Base-by-base conservation (phyloP, 495 filamentous ascomycete genomes). In the Thozetella sp. region DNA sequence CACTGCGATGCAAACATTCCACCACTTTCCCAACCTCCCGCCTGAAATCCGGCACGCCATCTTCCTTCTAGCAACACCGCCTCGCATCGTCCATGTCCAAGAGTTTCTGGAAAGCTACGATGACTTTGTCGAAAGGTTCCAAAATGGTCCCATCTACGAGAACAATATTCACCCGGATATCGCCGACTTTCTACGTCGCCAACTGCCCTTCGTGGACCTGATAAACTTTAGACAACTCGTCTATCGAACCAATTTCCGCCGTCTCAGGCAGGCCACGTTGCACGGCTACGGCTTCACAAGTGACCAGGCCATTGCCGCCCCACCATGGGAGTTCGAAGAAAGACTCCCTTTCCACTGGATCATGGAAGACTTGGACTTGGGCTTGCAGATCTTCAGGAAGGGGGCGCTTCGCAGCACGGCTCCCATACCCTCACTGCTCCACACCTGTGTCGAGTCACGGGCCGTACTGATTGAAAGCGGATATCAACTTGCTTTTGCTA, bases 401-500 rank as follows among this genome's bases (percentile, higher is more conserved):
- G 30, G 30, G 9, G 2, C 2, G 24, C 19, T 66, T 13, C 60
- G 43, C 43, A 66, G 63, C 40, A n/a, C 24, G 34, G 63, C 60
- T 3, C 63, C 61, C 15, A 58, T 66, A 23, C 63, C 63, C 3
- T 22, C 57, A 40, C 61, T 66, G 2, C 57, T 66, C 1, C 63
- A 66, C 22, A 66, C 63, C 0, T 63, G 60, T 12, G 15, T 27
- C 22, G 58, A 64, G 25, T 64, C 62, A 22, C 55, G 63, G 19
- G 22, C 3, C 10, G 27, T 55, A 26, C 34, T 66, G 9, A 55
- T 66, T 19, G n/a, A 15, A 2, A 17, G 40, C 22, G 63, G 63
- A 3, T 66, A 66, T 24, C 60, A 55, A 30, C 60, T 66, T 27
- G 57, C 61, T 2, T 66, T 66, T 19, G 53, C 56, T 11, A 55